These are phyloP conservation scores for Pseudopithomyces maydicus DNA, from an alignment of 2,329 filamentous ascomycete genomes.

Conservation along the genomic window DNA sequence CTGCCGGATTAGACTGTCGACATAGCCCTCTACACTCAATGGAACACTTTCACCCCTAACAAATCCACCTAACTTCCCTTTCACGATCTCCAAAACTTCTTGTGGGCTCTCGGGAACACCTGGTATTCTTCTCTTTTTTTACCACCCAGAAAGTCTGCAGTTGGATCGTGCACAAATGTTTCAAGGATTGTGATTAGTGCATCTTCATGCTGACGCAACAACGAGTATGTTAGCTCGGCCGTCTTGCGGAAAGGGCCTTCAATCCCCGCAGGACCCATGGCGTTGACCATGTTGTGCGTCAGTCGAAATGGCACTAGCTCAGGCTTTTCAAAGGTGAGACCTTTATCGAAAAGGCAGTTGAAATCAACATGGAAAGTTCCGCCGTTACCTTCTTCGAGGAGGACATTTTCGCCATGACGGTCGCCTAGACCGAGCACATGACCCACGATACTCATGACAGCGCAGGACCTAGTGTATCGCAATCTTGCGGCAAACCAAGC, in stretches of 20 bases:
- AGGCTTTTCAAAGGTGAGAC: constrained; percentile 90
- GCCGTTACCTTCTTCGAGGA: constrained; percentile 91
- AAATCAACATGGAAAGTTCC: constrained; percentile 98
- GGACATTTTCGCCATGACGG: constrained; percentile 94
- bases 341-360: constrained; percentile 99
- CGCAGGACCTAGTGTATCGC: constrained; percentile 88
- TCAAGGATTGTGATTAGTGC: constrained; percentile 97
- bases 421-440: constrained; percentile 93
- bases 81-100: constrained; percentile 88
- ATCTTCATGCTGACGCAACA: constrained; percentile 90
- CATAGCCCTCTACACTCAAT: constrained; percentile 92
- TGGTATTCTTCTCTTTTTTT: constrained; percentile 59
- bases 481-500: constrained; percentile 90
- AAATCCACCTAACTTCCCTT: constrained; percentile 82
- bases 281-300: constrained; percentile 98
- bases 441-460: constrained; percentile 99
- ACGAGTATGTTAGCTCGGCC: constrained; percentile 82
- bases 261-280: constrained; percentile 93
- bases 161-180: constrained; percentile 96
- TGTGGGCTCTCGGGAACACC: constrained; percentile 70
- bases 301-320: constrained; percentile 95
- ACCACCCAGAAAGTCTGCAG: constrained; percentile 84
- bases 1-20: constrained; percentile 90
- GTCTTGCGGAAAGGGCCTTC: constrained; percentile 90
- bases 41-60: constrained; percentile 88